Conservation (phyloP, 176 grass and related monocot species). For the Triticum monococcum region DNA sequence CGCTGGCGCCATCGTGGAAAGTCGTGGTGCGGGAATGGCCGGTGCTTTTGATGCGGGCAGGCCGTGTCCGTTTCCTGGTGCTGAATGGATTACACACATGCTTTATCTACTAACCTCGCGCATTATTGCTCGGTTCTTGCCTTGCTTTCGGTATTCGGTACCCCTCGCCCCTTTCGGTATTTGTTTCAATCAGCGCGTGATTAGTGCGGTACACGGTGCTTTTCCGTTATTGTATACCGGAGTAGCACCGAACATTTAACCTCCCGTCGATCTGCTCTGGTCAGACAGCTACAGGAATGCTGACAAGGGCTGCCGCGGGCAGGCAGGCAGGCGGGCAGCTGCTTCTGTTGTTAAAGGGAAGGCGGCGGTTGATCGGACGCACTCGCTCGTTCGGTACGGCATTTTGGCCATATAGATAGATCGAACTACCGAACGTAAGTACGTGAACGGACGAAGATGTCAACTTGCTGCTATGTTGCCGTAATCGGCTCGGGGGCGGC, state of each 20-base stretch:
- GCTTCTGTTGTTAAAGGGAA: background rate
- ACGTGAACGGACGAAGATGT: background rate
- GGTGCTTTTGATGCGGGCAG: background rate
- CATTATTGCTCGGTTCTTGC: background rate
- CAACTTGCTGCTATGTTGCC: background rate
- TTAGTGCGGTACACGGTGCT: no score
- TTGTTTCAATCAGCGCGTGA: no score
- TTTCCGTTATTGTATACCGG: no score
- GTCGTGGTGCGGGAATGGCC: background rate
- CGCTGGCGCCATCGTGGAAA: background rate
- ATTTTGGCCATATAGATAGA: background rate
- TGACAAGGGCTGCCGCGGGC: background rate
- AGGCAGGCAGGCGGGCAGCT: background rate
- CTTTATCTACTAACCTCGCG: background rate
- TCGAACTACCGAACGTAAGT: background rate
- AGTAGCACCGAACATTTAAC: no score
- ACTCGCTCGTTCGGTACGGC: background rate
- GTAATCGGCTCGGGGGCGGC: background rate
- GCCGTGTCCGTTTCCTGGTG: background rate
- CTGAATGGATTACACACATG: background rate
- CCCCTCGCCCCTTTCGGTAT: no score
- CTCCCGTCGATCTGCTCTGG: no score
- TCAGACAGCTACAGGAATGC: no score
- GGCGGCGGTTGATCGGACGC: background rate
- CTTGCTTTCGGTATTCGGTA: background rate